Base-by-base conservation (phyloP, 2,329 filamentous ascomycete species). In the Macroventuria anomochaeta region DNA sequence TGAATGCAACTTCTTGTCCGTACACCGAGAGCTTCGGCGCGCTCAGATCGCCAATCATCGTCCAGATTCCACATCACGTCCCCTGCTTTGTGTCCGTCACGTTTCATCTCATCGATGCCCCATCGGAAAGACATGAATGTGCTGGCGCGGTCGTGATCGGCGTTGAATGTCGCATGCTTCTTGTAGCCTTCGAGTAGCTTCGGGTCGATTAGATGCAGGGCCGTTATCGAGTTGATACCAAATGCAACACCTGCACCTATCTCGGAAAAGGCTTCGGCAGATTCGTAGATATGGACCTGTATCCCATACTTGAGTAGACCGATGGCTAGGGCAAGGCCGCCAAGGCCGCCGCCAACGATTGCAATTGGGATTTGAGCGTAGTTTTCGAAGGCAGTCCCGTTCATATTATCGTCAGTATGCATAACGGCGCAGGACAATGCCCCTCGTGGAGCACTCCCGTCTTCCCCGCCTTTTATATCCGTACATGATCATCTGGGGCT, bases 161-260 rank as follows among this genome's bases (percentile, higher is more conserved):
- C 66, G 52, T 79, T 79, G 21, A 65, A 71, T 10, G 74, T 73
- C 37, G 72, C 73, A 33, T 76, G 71, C 7, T 62, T 61, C 53
- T 77, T 68, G 52, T 79, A 80, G 54, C 67, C 60, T 32, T 64
- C 59, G 5, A 73, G 69, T 33, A 78, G 73, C 7, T 62, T 60
- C 13, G 64, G 46, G 44, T 79, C 75, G 48, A 78, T 76, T 7
- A 76, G 61, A 36, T 75, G 71, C 62, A 79, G 77, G 6, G 76
- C 74, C 12, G 68, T 64, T 26, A 78, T 52, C 1, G 74, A 68
- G 56, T 79, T 79, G 11, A 76, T 75, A 1, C 74, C 76, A 5
- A 78, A 55, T 2, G 58, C 63, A 10, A 66, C 57, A 4, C 67
- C 65, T 11, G 65, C 64, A 20, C 67, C 67, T 18, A 65, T 56